Conservation (phyloP, 129 eudicot genomes). For the Chrysanthemum makinoi region DNA sequence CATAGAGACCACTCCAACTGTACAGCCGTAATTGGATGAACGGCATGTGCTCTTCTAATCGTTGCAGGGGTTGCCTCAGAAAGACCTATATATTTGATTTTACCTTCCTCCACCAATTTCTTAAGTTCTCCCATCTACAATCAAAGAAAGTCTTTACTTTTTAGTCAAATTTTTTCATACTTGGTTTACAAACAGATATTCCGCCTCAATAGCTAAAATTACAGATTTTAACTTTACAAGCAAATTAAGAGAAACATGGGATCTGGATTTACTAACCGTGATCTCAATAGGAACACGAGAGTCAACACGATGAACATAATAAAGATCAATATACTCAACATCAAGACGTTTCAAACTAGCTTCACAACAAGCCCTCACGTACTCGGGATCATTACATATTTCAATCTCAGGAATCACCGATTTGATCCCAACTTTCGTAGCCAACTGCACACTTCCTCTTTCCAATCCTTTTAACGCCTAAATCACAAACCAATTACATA, state of each 20-base stretch:
- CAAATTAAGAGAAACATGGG: neutral
- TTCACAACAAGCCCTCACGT: slow-evolving; percentile 41
- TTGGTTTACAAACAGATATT: neutral
- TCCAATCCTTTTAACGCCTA: slow-evolving; percentile 39
- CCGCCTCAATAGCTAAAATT: too few species aligned
- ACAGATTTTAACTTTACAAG: too few species aligned
- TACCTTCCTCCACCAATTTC: slow-evolving; percentile 44
- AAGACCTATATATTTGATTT: slow-evolving; percentile 44
- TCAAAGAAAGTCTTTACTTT: neutral
- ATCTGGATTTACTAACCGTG: slow-evolving; percentile 27
- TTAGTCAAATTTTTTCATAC: neutral
- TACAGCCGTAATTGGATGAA: slow-evolving; percentile 48
- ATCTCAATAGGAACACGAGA: slow-evolving; percentile 42
- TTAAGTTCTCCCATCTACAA: slow-evolving; percentile 45
- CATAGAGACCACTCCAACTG: slow-evolving; percentile 48
- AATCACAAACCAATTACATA: neutral
- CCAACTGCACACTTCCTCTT: slow-evolving; percentile 29
- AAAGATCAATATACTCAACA: slow-evolving; percentile 45
- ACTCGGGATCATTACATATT: slow-evolving; percentile 39
- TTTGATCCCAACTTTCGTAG: slow-evolving; percentile 37
- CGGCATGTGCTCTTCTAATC: slow-evolving; percentile 46
- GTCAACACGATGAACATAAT: slow-evolving; percentile 38
- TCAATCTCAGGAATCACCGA: slow-evolving; percentile 15
- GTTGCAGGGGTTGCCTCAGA: slow-evolving; percentile 48
- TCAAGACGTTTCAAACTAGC: slow-evolving; percentile 46